Evolutionary conservation across 768 basidiomycete genomes (phyloP).

Genomic region (Rhizopogon sp.): DNA sequence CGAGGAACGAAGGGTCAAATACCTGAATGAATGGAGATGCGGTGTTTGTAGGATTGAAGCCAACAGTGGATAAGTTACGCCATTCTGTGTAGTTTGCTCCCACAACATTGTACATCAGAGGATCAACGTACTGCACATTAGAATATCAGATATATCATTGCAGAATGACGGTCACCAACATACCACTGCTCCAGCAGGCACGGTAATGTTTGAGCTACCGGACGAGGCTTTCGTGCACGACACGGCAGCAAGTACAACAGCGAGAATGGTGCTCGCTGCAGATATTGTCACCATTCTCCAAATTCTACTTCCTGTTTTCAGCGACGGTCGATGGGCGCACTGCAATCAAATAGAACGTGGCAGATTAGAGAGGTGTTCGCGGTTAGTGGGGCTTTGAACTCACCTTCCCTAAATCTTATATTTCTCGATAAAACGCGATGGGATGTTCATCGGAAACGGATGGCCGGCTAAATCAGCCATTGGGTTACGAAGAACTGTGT

Average conservation of each 20-base stretch:
- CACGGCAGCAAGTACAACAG: neutral
- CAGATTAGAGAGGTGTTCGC: neutral
- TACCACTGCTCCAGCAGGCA: constrained; percentile 19
- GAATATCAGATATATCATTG: neutral
- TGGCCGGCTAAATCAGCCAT: neutral
- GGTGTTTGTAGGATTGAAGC: constrained; percentile 59
- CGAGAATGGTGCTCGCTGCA: neutral
- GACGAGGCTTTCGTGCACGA: neutral
- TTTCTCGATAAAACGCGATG: neutral
- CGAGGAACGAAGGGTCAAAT: constrained; percentile 50
- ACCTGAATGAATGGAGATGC: constrained; percentile 57
- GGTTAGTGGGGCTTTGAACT: neutral
- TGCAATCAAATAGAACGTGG: neutral
- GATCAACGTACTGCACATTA: constrained; percentile 41
- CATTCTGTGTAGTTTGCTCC: constrained; percentile 36
- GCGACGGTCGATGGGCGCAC: neutral
- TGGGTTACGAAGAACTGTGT: neutral
- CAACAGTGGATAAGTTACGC: constrained; percentile 31
- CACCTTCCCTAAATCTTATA: neutral
- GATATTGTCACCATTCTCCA: constrained; percentile 1
- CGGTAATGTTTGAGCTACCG: neutral
- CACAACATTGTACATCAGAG: constrained; percentile 47
- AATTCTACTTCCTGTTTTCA: neutral
- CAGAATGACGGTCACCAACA: neutral
- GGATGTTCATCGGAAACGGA: neutral